These are phyloP conservation scores for Cladophialophora psammophila DNA, from an alignment of 2,329 filamentous ascomycete genomes.

Conservation along the genomic window DNA sequence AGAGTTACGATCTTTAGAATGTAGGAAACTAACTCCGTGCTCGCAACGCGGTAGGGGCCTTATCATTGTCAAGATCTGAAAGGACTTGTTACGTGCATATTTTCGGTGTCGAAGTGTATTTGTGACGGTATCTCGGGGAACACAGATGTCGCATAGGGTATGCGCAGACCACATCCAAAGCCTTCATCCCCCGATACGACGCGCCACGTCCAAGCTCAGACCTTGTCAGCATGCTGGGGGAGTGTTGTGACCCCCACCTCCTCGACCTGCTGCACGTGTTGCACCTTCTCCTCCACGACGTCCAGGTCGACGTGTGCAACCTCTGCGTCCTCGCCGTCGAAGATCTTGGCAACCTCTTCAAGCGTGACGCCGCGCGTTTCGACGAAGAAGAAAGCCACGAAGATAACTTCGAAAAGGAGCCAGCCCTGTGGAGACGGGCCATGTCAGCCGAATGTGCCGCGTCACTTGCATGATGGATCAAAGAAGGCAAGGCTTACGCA, in stretches of 20 bases:
- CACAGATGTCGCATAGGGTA: too few species aligned
- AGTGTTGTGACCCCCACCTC: slow-evolving; percentile 17
- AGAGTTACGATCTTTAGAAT: too few species aligned
- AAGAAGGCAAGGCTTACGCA: slow-evolving; percentile 20
- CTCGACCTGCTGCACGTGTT: slow-evolving; percentile 26
- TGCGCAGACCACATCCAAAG: too few species aligned
- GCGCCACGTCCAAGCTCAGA: background rate
- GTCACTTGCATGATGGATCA: background rate
- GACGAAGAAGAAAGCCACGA: slow-evolving; percentile 61
- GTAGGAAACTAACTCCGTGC: too few species aligned
- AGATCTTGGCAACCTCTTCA: slow-evolving; percentile 78
- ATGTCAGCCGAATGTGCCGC: slow-evolving; percentile 38
- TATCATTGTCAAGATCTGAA: too few species aligned
- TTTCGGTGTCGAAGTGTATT: too few species aligned
- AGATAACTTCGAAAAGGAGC: slow-evolving; percentile 19
- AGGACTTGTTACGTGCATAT: too few species aligned
- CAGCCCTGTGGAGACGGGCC: slow-evolving; percentile 48
- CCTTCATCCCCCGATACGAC: background rate
- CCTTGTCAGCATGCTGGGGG: slow-evolving; percentile 6
- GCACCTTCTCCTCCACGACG: slow-evolving; percentile 43
- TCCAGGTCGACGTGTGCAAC: slow-evolving; percentile 53
- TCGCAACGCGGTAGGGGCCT: too few species aligned
- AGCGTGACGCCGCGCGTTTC: slow-evolving; percentile 61
- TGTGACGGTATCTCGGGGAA: too few species aligned
- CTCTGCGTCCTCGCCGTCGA: slow-evolving; percentile 46